Evolutionary conservation across 2,329 filamentous ascomycete genomes (phyloP).

Genomic region (Westerdykella sp.): DNA sequence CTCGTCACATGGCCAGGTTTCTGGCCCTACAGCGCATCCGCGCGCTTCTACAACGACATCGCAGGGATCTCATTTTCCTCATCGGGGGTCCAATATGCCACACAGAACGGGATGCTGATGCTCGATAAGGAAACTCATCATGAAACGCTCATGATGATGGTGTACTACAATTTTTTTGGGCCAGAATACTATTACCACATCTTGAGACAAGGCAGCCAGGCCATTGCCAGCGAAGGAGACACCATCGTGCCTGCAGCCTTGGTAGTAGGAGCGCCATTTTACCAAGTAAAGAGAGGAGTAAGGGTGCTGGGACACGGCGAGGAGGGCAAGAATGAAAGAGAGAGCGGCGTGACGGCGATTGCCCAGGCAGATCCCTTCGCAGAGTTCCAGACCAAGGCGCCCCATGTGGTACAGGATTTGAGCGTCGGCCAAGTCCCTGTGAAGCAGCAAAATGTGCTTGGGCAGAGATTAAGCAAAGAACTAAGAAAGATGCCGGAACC

Average conservation of each 20-base stretch:
- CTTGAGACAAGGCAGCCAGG: constrained; percentile 38
- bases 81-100: constrained; percentile 29
- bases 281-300: constrained; percentile 35
- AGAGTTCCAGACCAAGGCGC: constrained; percentile 15
- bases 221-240: constrained; percentile 43
- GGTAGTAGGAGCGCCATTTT: constrained; percentile 38
- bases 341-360: constrained; percentile 11
- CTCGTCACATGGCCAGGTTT: constrained; percentile 55
- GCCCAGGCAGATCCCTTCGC: constrained; percentile 15
- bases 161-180: constrained; percentile 53
- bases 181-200: constrained; percentile 48
- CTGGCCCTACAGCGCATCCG: constrained; percentile 42
- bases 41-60: constrained; percentile 41
- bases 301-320: constrained; percentile 21
- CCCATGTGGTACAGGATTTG: constrained; percentile 9
- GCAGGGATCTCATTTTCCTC: constrained; percentile 32
- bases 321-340: constrained; percentile 3
- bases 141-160: constrained; percentile 44
- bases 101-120: constrained; percentile 47
- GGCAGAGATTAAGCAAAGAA: no score
- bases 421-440: constrained; percentile 1
- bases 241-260: constrained; percentile 44
- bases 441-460: no score
- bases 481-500: constrained; percentile 3
- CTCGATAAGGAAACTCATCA: constrained; percentile 46